Base-by-base conservation (phyloP, 2,329 filamentous ascomycete genomes). In the Trichoderma sp. region DNA sequence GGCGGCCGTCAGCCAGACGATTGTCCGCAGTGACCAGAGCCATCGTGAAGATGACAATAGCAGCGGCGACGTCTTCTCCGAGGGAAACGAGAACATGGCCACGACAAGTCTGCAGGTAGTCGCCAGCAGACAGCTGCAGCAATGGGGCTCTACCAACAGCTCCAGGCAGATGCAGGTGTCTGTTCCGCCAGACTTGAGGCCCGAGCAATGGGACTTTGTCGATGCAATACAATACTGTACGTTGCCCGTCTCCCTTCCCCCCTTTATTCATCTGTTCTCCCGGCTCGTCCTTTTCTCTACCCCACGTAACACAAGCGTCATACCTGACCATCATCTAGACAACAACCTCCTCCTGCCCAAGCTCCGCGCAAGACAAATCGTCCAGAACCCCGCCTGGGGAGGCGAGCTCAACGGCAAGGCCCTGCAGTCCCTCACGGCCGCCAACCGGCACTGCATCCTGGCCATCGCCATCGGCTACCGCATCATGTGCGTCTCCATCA, bases 401-500 rank as follows among this genome's bases (percentile, higher is more conserved):
- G 47, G 34, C 26, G 57, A 50, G 12, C 43, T 66, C 5, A 62
- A 34, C 7, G 21, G 50, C 41, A 44, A 60, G 1, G 50, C 51
- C 6, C 43, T 66, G 19, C 64, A 66, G 12, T 21, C 58, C 14
- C 58, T 66, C 50, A 50, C 58, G 3, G 24, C 17, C 6, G 47
- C 64, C 28, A 45, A 56, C 28, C 64, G 58, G 3, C 58, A 66
- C 30, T 66, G 56, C 21, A 39, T 66, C 15, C 58, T 66, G 2
- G 57, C 64, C 2, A 56, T 66, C n/a, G 57, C 58, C 2, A 34
- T 66, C 21, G 58, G 64, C 19, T 63, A 63, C 43, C 64, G 59
- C 64, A 62, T 66, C 51, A 56, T 63, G 57, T 63, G 44, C 30
- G 50, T 64, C 19, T 57, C 60, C 17, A 45, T 47, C 45, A 65